Evolutionary conservation across 306 rosid species (phyloP), one percentile per base, ranked within the genome.

Genomic region (Pterocarpus macrocarpus): DNA sequence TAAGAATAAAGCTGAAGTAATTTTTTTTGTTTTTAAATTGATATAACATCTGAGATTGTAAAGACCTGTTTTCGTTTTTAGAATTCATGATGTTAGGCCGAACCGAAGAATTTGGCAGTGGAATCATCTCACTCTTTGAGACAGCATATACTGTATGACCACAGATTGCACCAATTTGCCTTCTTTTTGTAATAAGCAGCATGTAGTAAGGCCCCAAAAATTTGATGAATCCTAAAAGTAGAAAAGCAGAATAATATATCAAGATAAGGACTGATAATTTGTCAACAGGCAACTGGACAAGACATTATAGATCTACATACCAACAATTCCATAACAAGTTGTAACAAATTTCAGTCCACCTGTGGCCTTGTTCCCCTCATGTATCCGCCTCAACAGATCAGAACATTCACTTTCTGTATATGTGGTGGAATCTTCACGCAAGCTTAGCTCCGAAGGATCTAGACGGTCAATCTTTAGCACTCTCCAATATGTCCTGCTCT

Each of bases 121-220:
- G 94, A 81, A 96, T 92, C 94, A 96, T 96, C 86, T 85, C 92
- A 81, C 91, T 96, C 90, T 94, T 90, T 62, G 94, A 71, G 88
- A 96, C 80, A 28, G 90, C 97, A 82, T 96, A 96, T 43, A 96
- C 89, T 35, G 88, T 49, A 47, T 94, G 99, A 58, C 99, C 98
- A 83, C 98, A 90, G 52, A 96, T 92, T 75, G 88, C 80, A 59
- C 99, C 99, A 58, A 96, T 88, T 90, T 94, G 90, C 90, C 97
- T 90, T 90, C 99, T 89, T 85, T 92, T 87, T 1, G 99, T 96
- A 69, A 96, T 92, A 81, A 96, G 83, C 82, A 96, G 84, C 98
- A 96, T 88, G 94, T 96, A 94, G 83, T 89, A 94, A 66, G 99
- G 99, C 84, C 94, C 99, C 82, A 94, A 77, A 86, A 96, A 94